Evolutionary conservation across 2,329 filamentous ascomycete genomes (phyloP), one percentile per base, ranked within the genome.

Genomic region (Purpureocillium lavendulum): DNA sequence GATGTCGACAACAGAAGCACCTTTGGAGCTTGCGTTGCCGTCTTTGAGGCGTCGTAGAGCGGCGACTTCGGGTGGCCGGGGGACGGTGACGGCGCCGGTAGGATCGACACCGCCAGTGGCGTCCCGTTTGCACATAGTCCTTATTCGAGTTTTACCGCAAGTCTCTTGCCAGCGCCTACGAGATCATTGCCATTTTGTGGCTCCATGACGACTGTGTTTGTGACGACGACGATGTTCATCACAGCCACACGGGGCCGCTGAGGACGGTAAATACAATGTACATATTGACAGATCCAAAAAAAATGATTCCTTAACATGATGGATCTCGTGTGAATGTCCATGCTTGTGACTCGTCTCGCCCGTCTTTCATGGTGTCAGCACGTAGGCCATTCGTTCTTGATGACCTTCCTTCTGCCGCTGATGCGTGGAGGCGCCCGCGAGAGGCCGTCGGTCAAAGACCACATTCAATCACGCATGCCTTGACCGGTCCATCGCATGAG

Each of bases 1-100:
- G 76, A 80, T 48, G 60, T 58, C 38, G 76, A 82, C 57, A 83
- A 84, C 61, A 65, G 74, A 40, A 82, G 78, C 59, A 78, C 69
- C 49, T 84, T 80, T 53, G 81, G 78, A 49, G 76, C 75, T 4
- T 75, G 77, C 18, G 60, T 84, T 42, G 74, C 75, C 18, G 51
- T 67, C 36, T 80, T 79, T 55, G 45, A 45, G 36, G 41, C 50
- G 40, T 51, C 49, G 33, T 51, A 51, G 46, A 39, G 43, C 9
- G 48, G 28, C 43, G 43, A 40, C 31, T n/a, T 42, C 11, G 41
- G 30, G 33, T 33, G 33, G 38, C 36, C 28, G n/a, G 31, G 32
- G 11, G 24, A 36, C 14, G 31, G 18, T 11, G 16, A 33, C 6
- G 16, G 13, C 12, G 28, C 36, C 17, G 16, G 11, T 28, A 12